These are phyloP conservation scores for Ophiocordyceps sinensis DNA, from an alignment of 2,329 filamentous ascomycete genomes.

Conservation along the genomic window DNA sequence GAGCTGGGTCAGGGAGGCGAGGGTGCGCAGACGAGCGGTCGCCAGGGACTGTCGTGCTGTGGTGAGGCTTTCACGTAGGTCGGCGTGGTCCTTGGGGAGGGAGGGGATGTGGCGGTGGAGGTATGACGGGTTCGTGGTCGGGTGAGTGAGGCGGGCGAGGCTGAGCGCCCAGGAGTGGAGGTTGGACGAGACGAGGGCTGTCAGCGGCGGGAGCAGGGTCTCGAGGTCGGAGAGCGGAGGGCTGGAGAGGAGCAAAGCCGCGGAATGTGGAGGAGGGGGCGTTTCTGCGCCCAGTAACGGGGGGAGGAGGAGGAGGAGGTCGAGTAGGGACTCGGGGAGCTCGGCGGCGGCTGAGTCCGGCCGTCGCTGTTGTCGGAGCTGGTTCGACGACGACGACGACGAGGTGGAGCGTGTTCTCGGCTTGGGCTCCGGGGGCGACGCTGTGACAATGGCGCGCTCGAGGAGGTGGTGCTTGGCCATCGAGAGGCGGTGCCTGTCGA, in stretches of 20 bases:
- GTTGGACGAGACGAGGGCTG: constrained; percentile 30
- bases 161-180: constrained; percentile 33
- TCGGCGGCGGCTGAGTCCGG: constrained; percentile 2
- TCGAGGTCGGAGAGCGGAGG: constrained; percentile 35
- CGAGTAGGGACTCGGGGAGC: constrained; percentile 30
- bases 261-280: constrained; percentile 19
- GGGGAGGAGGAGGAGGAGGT: constrained; percentile 41
- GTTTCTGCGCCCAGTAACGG: constrained; percentile 25
- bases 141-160: constrained; percentile 33
- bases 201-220: constrained; percentile 31
- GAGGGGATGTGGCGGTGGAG: constrained; percentile 42
- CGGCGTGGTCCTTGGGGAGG: constrained; percentile 24
- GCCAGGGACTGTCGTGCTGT: constrained; percentile 19
- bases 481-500: constrained; percentile 31
- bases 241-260: constrained; percentile 30
- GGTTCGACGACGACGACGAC: background rate
- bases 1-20: constrained; percentile 21
- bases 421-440: constrained; percentile 17
- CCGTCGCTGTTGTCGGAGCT: background rate
- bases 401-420: background rate
- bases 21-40: constrained; percentile 22
- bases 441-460: constrained; percentile 30
- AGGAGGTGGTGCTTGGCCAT: constrained; percentile 37
- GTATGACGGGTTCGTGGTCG: constrained; percentile 37
- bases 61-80: constrained; percentile 20